A percentile compares a stretch with the other conserved stretches of the same genome.
Conservation (phyloP, 139 green algal genomes). For the Micractinium sp. region DNA sequence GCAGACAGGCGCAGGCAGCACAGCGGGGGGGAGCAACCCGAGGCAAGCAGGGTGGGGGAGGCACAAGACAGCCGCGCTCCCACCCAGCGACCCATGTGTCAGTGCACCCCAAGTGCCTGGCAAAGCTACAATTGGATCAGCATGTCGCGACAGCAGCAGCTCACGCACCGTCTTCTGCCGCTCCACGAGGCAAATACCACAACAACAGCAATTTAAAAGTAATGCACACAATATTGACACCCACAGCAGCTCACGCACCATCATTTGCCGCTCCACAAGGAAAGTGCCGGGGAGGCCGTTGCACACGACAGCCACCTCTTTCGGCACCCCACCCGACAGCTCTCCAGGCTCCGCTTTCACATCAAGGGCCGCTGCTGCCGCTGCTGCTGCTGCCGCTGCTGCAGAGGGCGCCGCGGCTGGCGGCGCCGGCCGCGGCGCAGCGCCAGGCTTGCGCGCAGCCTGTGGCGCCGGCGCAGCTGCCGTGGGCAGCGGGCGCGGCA, state of each 20-base stretch:
- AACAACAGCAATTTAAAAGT: no score
- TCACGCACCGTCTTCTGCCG: neutral
- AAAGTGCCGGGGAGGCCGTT: conserved; percentile 20
- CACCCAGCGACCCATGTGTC: no score
- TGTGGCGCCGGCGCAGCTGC: neutral
- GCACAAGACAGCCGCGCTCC: no score
- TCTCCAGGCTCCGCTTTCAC: no score
- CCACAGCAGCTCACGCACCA: neutral
- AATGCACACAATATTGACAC: neutral
- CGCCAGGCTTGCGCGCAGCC: neutral
- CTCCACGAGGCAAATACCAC: no score
- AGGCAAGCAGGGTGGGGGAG: no score
- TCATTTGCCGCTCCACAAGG: conserved; percentile 21
- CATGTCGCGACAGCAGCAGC: neutral
- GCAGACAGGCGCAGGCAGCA: neutral
- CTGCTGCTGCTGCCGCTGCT: neutral
- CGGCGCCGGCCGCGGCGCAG: neutral
- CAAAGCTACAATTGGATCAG: neutral
- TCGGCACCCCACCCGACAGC: neutral
- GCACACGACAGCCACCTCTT: conserved; percentile 19
- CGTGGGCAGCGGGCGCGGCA: no score
- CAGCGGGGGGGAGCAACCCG: neutral
- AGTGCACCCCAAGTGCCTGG: no score
- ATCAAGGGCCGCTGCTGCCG: neutral
- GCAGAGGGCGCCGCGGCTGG: neutral